A percentile compares a stretch with the other conserved stretches of the same genome.
phyloP scores from a whole-genome alignment of 1,284 basidiomycete species.

The Microbotryomycetes sp. region DNA sequence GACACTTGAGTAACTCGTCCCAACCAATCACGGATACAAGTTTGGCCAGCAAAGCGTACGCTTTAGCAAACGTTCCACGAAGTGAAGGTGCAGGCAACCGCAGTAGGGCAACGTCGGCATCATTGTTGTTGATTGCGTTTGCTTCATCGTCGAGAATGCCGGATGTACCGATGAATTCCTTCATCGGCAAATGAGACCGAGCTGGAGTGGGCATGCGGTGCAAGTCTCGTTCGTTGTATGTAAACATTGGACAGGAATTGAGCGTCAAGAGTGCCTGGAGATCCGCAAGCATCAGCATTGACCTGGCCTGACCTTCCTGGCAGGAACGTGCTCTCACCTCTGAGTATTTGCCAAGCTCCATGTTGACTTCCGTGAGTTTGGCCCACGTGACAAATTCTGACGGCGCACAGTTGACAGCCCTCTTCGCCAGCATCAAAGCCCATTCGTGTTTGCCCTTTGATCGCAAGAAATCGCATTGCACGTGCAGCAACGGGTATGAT shows the following conservation, averaged over 20 bases:
- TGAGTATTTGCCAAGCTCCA: conserved; percentile 81
- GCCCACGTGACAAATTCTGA: conserved; percentile 99
- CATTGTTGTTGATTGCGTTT: conserved; percentile 65
- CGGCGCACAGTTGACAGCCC: conserved; percentile 95
- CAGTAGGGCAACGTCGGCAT: conserved; percentile 87
- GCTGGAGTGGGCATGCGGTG: conserved; percentile 80
- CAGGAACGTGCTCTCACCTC: conserved; percentile 48
- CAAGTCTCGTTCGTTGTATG: conserved; percentile 91
- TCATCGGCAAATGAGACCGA: conserved; percentile 79
- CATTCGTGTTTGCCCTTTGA: conserved; percentile 77
- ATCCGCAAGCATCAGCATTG: background rate
- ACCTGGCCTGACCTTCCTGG: background rate
- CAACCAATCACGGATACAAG: conserved; percentile 92
- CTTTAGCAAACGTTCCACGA: conserved; percentile 90
- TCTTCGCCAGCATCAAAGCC: conserved; percentile 81
- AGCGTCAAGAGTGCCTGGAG: conserved; percentile 75
- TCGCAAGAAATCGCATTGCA: conserved; percentile 87
- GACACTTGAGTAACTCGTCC: conserved; percentile 93
- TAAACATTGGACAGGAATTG: conserved; percentile 99
- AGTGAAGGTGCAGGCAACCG: conserved; percentile 89
- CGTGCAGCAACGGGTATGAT: conserved; percentile 88
- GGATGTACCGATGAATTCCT: conserved; percentile 71
- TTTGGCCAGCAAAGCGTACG: conserved; percentile 81
- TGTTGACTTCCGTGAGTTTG: conserved; percentile 90
- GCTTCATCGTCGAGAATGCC: conserved; percentile 49